These are phyloP conservation scores for Xylaria sp. DNA, from an alignment of 2,329 filamentous ascomycete genomes.

Conservation along the genomic window DNA sequence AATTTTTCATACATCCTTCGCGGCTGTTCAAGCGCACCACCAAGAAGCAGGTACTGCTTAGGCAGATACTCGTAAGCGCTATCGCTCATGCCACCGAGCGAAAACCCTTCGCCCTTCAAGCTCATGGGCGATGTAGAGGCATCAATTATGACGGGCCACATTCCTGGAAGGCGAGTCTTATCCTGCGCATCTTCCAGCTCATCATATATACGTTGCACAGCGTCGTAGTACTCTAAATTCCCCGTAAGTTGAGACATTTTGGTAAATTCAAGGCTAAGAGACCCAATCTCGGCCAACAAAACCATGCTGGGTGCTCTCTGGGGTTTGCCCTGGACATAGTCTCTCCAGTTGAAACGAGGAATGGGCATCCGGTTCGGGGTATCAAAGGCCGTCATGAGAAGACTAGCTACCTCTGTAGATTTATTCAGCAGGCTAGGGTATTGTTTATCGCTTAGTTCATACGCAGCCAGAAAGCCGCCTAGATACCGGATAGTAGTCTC, in stretches of 20 bases:
- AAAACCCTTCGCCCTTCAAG: conserved; percentile 61
- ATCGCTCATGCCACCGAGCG: conserved; percentile 66
- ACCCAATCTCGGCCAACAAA: conserved; percentile 64
- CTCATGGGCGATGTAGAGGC: conserved; percentile 66
- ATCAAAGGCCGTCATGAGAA: conserved; percentile 74
- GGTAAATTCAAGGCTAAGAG: conserved; percentile 70
- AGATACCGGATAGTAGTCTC: conserved; percentile 78
- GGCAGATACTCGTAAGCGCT: conserved; percentile 73
- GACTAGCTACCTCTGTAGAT: conserved; percentile 69
- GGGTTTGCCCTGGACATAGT: conserved; percentile 55
- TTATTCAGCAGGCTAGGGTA: conserved; percentile 67
- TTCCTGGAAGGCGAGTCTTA: conserved; percentile 65
- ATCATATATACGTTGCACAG: conserved; percentile 66
- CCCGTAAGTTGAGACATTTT: conserved; percentile 71
- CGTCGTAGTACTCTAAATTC: conserved; percentile 70
- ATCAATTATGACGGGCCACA: conserved; percentile 69
- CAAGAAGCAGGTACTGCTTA: conserved; percentile 73
- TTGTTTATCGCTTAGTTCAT: conserved; percentile 69
- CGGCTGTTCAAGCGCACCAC: conserved; percentile 65
- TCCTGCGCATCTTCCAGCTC: conserved; percentile 65
- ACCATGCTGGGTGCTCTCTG: conserved; percentile 57
- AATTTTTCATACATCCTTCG: conserved; percentile 58
- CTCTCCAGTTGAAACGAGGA: conserved; percentile 67
- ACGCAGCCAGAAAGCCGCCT: conserved; percentile 74
- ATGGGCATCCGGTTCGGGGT: conserved; percentile 75